Conservation (phyloP, 495 filamentous ascomycete genomes). For the Tuber brumale region DNA sequence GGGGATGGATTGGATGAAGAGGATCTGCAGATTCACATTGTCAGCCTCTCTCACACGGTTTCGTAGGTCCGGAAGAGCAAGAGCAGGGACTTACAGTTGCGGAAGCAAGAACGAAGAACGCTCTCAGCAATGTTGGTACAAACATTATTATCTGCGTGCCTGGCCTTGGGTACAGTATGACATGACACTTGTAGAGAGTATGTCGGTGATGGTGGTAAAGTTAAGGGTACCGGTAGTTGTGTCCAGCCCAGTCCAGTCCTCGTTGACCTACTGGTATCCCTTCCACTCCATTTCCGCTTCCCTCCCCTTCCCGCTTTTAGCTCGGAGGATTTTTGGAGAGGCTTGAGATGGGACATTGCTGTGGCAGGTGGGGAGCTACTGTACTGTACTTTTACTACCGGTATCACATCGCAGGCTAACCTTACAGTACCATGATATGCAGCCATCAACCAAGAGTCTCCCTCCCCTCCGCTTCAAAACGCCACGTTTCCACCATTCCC, state of each 20-base stretch:
- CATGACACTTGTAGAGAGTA: neutral
- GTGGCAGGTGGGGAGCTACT: neutral
- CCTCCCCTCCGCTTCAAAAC: neutral
- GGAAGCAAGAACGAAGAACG: neutral
- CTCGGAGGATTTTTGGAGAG: neutral
- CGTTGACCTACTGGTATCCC: no score
- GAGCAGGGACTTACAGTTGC: neutral
- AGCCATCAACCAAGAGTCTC: neutral
- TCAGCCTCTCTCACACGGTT: neutral
- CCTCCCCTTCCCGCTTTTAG: neutral
- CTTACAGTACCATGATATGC: neutral
- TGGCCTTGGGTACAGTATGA: neutral
- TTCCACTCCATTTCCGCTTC: neutral
- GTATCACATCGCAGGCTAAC: neutral
- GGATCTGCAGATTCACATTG: constrained; percentile 9
- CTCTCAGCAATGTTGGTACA: neutral
- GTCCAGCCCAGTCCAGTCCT: neutral
- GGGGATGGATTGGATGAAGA: constrained; percentile 27
- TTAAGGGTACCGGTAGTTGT: neutral
- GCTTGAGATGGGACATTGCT: neutral
- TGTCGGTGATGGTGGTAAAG: neutral
- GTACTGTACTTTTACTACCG: no score
- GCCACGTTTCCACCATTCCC: neutral
- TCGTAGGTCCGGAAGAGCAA: neutral
- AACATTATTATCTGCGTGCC: neutral